phyloP scores from a whole-genome alignment of 108 stramenopile species.

The Conticribra weissflogii region DNA sequence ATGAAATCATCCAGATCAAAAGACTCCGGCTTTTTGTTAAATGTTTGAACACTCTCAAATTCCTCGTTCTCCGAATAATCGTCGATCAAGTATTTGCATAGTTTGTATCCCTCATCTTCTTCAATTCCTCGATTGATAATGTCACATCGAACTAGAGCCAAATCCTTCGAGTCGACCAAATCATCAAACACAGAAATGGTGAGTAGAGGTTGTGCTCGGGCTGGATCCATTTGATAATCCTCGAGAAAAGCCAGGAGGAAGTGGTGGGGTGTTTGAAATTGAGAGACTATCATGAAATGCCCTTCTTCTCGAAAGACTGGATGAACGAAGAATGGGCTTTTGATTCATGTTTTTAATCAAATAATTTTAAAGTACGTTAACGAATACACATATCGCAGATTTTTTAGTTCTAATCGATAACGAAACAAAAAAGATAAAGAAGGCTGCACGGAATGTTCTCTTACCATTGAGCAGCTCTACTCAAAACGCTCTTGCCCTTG shows the following conservation, averaged over 20 bases:
- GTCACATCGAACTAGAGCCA: constrained; percentile 75
- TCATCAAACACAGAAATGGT: constrained; percentile 84
- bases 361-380: too few relatives aligned
- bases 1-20: constrained; percentile 84
- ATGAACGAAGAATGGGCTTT: constrained; percentile 82
- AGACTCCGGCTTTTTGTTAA: constrained; percentile 70
- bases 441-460: constrained; percentile 1
- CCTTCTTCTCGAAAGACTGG: constrained; percentile 85
- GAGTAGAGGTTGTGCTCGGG: constrained; percentile 73
- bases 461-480: constrained; percentile 56
- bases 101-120: constrained; percentile 69
- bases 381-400: too few relatives aligned
- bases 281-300: constrained; percentile 81
- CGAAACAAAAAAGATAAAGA: background rate
- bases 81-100: constrained; percentile 59
- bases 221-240: constrained; percentile 88
- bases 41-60: constrained; percentile 62
- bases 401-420: too few relatives aligned
- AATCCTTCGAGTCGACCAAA: constrained; percentile 58
- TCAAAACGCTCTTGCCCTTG: constrained; percentile 53
- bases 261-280: constrained; percentile 76
- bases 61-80: constrained; percentile 64
- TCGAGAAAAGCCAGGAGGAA: constrained; percentile 84
- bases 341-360: too few relatives aligned
- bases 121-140: constrained; percentile 76